Conservation (phyloP, 805 yeast species). For the Ogataea nakhonphanomensis region DNA sequence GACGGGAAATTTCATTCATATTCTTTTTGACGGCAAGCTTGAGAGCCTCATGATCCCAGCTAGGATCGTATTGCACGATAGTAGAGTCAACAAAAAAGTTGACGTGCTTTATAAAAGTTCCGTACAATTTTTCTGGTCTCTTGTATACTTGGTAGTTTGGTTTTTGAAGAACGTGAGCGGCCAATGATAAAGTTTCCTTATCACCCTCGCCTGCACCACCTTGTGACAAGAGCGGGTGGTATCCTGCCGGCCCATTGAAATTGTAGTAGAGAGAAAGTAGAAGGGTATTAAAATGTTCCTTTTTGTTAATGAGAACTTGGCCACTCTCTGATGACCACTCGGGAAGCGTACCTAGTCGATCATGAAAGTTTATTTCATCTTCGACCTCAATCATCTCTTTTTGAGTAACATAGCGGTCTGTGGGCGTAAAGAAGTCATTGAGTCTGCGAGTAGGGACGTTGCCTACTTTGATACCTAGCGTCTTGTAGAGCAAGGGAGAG, state of each 20-base stretch:
- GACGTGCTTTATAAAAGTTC: conserved; percentile 19
- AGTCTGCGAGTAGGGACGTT: conserved; percentile 19
- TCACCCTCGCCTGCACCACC: conserved; percentile 77
- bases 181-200: conserved; percentile 69
- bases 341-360: conserved; percentile 60
- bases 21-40: conserved; percentile 12
- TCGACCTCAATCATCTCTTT: conserved; percentile 20
- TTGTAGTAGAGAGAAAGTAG: conserved; percentile 65
- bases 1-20: conserved; percentile 1
- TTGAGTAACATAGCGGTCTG: conserved; percentile 11
- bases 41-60: conserved; percentile 22
- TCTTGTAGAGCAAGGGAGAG: conserved; percentile 53
- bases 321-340: conserved; percentile 70
- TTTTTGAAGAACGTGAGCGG: conserved; percentile 47
- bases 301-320: conserved; percentile 57
- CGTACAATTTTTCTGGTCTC: conserved; percentile 27
- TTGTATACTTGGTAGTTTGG: conserved; percentile 49
- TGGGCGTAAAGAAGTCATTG: conserved; percentile 24
- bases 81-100: conserved; percentile 28
- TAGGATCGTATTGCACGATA: conserved; percentile 32
- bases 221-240: conserved; percentile 57
- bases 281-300: conserved; percentile 53
- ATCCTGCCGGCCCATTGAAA: conserved; percentile 57
- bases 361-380: conserved; percentile 45
- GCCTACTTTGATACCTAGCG: conserved; percentile 32